phyloP scores from a whole-genome alignment of 768 basidiomycete genomes.

The Myochromella boudieri region DNA sequence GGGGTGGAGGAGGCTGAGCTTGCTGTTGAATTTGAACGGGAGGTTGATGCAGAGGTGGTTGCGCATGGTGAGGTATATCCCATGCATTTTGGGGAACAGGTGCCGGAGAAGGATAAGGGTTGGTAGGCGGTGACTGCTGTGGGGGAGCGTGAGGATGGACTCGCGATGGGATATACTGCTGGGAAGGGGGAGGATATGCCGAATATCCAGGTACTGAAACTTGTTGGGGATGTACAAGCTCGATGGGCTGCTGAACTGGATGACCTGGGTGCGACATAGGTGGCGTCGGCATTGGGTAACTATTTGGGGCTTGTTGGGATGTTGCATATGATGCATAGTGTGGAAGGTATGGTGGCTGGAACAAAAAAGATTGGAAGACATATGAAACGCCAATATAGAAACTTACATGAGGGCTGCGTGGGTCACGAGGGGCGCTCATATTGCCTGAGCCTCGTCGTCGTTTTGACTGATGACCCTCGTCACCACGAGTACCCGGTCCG shows the following conservation, averaged over 20 bases:
- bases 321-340: conserved; percentile 44
- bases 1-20: conserved; percentile 8
- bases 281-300: conserved; percentile 32
- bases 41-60: conserved; percentile 22
- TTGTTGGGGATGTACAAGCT: conserved; percentile 41
- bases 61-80: conserved; percentile 32
- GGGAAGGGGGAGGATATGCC: conserved; percentile 34
- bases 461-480: conserved; percentile 40
- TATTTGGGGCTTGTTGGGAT: conserved; percentile 30
- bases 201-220: conserved; percentile 35
- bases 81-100: conserved; percentile 41
- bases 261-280: conserved; percentile 27
- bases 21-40: conserved; percentile 22
- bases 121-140: conserved; percentile 35
- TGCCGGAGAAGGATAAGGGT: conserved; percentile 47
- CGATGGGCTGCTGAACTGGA: conserved; percentile 33
- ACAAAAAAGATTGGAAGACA: conserved; percentile 9
- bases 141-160: conserved; percentile 29
- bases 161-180: conserved; percentile 31
- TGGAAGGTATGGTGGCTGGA: conserved; percentile 37
- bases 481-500: conserved; percentile 31
- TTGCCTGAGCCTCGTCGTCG: conserved; percentile 40
- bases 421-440: conserved; percentile 40
- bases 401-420: conserved; percentile 53
- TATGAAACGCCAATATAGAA: conserved; percentile 3